Percentiles rank a stretch among this genome's conserved stretches.
These are phyloP conservation scores for Fusarium hostae DNA, from an alignment of 2,329 filamentous ascomycete genomes.

Conservation along the genomic window DNA sequence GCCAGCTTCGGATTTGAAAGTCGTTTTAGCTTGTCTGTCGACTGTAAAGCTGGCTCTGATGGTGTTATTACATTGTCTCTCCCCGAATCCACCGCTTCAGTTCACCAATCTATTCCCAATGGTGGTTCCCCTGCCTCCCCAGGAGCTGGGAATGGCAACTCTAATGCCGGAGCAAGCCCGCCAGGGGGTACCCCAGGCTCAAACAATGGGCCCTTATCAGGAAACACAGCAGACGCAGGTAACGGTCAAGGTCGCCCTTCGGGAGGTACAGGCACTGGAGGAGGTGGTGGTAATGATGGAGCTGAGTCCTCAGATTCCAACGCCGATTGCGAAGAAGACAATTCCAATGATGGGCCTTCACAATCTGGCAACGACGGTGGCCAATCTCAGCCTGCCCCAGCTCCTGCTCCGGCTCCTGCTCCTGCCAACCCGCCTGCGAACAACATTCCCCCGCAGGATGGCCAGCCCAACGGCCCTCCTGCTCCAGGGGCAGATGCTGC, in stretches of 20 bases:
- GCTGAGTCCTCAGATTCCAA: neutral
- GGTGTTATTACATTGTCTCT: constrained; percentile 48
- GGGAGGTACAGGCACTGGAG: neutral
- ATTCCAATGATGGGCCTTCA: neutral
- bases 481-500: neutral
- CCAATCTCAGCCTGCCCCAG: neutral
- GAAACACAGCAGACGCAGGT: neutral
- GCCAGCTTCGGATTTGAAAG: constrained; percentile 32
- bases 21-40: constrained; percentile 42
- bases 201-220: neutral
- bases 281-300: neutral
- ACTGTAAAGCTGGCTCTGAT: constrained; percentile 47
- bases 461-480: neutral
- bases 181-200: neutral
- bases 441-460: neutral
- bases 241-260: neutral
- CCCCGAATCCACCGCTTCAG: constrained; percentile 27
- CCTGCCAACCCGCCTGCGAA: neutral
- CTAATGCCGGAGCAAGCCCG: neutral
- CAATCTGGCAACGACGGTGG: neutral
- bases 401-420: neutral
- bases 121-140: neutral
- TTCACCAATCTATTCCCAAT: neutral
- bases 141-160: neutral
- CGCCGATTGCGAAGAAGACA: neutral